Conservation (phyloP, 2,329 filamentous ascomycete species). For the Colletotrichum musicola region DNA sequence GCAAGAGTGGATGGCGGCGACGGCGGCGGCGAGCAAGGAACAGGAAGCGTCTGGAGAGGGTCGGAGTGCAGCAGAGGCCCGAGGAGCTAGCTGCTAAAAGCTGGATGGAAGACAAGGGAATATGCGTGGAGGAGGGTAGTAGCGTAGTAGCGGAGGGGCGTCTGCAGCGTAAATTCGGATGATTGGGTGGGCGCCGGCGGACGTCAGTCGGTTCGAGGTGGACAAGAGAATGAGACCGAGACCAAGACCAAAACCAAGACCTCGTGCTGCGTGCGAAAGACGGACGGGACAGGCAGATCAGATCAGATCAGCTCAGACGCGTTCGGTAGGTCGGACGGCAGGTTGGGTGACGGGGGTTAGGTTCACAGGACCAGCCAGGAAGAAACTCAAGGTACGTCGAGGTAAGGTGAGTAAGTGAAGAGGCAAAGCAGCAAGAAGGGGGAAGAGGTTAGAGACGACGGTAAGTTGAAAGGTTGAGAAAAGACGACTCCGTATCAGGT, state of each 20-base stretch:
- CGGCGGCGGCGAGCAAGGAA: slow-evolving; percentile 27
- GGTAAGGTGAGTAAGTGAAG: slow-evolving; percentile 6
- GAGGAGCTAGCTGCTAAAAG: slow-evolving; percentile 17
- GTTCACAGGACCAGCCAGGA: neutral
- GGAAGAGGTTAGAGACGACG: slow-evolving; percentile 4
- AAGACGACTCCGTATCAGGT: neutral
- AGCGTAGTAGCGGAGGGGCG: slow-evolving; percentile 33
- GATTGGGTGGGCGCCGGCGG: slow-evolving; percentile 34
- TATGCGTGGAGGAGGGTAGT: slow-evolving; percentile 30
- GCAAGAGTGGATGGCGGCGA: slow-evolving; percentile 1
- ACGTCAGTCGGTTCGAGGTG: slow-evolving; percentile 22
- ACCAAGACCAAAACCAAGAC: neutral
- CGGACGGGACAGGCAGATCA: slow-evolving; percentile 7
- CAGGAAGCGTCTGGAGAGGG: slow-evolving; percentile 25
- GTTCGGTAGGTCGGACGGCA: neutral
- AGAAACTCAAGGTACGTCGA: slow-evolving; percentile 2
- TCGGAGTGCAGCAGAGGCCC: slow-evolving; percentile 26
- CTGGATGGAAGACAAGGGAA: slow-evolving; percentile 31
- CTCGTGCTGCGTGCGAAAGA: slow-evolving; percentile 11
- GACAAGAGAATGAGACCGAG: slow-evolving; percentile 24
- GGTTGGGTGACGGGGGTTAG: neutral
- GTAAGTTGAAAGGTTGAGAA: neutral
- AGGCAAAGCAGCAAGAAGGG: slow-evolving; percentile 2
- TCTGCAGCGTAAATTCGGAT: slow-evolving; percentile 33
- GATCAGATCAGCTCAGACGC: slow-evolving; percentile 8